A percentile compares a stretch with the other conserved stretches of the same genome.
These are phyloP conservation scores for Yamadazyma sp. DNA, from an alignment of 1,139 yeast species.

Conservation along the genomic window DNA sequence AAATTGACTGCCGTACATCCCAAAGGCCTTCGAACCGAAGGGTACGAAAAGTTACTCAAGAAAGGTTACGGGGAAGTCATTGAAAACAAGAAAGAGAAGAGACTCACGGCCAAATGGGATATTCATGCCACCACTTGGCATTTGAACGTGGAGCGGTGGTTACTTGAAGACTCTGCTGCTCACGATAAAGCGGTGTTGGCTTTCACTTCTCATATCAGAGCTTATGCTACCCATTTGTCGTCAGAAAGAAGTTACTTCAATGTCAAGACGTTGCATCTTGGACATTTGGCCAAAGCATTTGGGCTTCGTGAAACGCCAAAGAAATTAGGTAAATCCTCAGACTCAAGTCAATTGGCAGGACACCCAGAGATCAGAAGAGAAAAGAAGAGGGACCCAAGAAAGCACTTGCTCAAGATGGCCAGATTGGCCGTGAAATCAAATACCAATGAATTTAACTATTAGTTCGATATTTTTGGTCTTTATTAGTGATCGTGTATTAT, in stretches of 20 bases:
- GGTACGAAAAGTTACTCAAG: conserved; percentile 54
- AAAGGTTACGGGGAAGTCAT: conserved; percentile 37
- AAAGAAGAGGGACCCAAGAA: conserved; percentile 63
- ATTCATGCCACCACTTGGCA: conserved; percentile 97
- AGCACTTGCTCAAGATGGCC: conserved; percentile 79
- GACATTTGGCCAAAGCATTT: conserved; percentile 93
- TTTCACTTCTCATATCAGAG: conserved; percentile 86
- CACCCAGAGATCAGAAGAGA: conserved; percentile 24
- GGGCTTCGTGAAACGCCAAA: conserved; percentile 95
- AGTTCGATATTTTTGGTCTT: conserved; percentile 3
- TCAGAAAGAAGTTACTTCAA: conserved; percentile 78
- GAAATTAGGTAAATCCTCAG: conserved; percentile 51
- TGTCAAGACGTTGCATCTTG: conserved; percentile 79
- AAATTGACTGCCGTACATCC: conserved; percentile 58
- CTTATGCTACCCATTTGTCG: conserved; percentile 93
- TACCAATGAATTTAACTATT: conserved; percentile 74
- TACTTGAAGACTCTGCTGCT: conserved; percentile 63
- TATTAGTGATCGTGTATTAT: no score
- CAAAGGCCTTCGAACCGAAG: conserved; percentile 42
- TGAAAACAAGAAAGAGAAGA: conserved; percentile 30
- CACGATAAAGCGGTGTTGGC: conserved; percentile 71
- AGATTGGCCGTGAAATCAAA: conserved; percentile 61
- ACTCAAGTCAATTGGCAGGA: conserved; percentile 14
- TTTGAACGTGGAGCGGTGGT: conserved; percentile 82
- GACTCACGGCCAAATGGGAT: conserved; percentile 64